A percentile compares a stretch with the other conserved stretches of the same genome.
phyloP scores from a whole-genome alignment of 2,329 filamentous ascomycete genomes.

The Aspergillus sp. region DNA sequence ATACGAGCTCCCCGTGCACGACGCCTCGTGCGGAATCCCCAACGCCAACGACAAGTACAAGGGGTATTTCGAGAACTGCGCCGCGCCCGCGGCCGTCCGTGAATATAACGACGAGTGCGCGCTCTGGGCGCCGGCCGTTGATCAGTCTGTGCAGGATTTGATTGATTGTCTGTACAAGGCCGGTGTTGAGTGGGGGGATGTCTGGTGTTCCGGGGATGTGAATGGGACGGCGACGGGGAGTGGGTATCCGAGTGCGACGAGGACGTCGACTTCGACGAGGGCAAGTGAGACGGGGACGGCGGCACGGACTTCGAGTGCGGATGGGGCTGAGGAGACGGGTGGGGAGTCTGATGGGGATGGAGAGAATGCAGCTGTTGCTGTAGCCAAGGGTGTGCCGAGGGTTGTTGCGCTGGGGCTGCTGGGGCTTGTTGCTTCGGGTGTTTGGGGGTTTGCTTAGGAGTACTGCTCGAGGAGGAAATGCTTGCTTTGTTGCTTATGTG shows the following conservation, averaged over 20 bases:
- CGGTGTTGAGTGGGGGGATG: constrained; percentile 29
- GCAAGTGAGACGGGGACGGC: background rate
- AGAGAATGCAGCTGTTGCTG: background rate
- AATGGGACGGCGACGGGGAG: constrained; percentile 12
- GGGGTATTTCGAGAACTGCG: constrained; percentile 25
- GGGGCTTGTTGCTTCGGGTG: background rate
- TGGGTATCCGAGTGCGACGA: background rate
- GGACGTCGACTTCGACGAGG: background rate
- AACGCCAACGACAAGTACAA: constrained; percentile 25
- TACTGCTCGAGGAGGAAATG: no score
- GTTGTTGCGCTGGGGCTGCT: background rate
- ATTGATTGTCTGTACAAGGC: constrained; percentile 31
- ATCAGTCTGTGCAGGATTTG: constrained; percentile 31
- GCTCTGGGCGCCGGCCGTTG: constrained; percentile 26
- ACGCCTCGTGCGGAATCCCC: constrained; percentile 32
- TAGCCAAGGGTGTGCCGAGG: background rate
- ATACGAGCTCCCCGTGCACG: constrained; percentile 32
- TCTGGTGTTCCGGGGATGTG: constrained; percentile 29
- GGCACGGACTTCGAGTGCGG: background rate
- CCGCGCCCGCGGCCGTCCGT: constrained; percentile 23
- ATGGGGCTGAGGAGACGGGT: background rate
- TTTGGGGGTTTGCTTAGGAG: background rate
- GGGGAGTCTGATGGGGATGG: background rate
- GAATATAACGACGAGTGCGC: constrained; percentile 31
- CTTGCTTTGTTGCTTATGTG: background rate